A percentile compares a stretch with the other conserved stretches of the same genome.
These are phyloP conservation scores for Gossypium turneri DNA, from an alignment of 345 rosid species.

Conservation along the genomic window DNA sequence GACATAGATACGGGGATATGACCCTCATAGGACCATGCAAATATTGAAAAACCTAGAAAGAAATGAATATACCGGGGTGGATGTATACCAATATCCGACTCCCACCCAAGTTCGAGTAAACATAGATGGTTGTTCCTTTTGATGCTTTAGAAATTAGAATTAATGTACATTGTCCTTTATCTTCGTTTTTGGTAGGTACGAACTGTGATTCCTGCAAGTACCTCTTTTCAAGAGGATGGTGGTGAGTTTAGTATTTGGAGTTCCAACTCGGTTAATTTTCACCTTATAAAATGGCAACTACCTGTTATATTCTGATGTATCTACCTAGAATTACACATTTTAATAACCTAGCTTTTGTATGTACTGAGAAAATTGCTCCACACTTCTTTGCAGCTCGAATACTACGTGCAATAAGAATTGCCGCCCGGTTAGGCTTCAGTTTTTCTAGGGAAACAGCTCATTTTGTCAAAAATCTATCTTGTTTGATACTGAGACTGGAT, in stretches of 20 bases:
- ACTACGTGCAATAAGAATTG: conserved; percentile 68
- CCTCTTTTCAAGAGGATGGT: conserved; percentile 72
- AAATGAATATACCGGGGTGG: not conserved
- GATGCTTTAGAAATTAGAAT: conserved; percentile 15
- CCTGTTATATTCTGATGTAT: not conserved
- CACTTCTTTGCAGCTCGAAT: conserved; percentile 64
- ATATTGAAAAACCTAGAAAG: not conserved
- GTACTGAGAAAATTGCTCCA: conserved; percentile 6
- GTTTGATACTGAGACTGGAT: conserved; percentile 59
- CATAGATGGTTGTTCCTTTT: conserved; percentile 24
- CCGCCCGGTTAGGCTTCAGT: conserved; percentile 71
- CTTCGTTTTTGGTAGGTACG: conserved; percentile 41
- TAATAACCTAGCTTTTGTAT: not conserved
- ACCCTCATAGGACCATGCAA: not conserved
- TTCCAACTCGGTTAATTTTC: conserved; percentile 1
- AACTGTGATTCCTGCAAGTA: conserved; percentile 52
- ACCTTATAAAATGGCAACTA: not conserved
- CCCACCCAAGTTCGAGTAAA: not conserved
- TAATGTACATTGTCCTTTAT: conserved; percentile 18
- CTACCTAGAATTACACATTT: not conserved
- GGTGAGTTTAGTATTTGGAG: conserved; percentile 36
- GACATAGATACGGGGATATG: not conserved
- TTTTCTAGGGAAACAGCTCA: conserved; percentile 82
- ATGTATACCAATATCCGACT: not conserved
- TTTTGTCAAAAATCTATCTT: conserved; percentile 53